These are phyloP conservation scores for Vitis rotundifolia DNA, from an alignment of 164 flowering plant genomes.

Conservation along the genomic window DNA sequence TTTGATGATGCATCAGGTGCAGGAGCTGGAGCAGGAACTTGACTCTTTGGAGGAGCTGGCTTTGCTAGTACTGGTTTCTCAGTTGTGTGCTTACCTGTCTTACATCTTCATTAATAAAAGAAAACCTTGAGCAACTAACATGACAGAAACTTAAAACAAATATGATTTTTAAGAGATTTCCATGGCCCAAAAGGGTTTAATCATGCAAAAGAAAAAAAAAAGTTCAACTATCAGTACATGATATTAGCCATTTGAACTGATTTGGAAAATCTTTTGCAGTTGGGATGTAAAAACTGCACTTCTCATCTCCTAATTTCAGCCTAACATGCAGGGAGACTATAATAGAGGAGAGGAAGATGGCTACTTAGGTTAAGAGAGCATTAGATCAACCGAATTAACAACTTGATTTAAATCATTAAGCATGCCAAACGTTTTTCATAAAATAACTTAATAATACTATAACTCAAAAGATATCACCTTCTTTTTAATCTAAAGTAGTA, in stretches of 20 bases:
- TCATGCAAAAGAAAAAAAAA: neutral
- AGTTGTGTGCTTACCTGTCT: slow-evolving; percentile 88
- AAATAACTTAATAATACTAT: too few species aligned
- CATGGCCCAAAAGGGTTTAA: neutral
- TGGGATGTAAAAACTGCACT: neutral
- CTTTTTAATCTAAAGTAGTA: too few species aligned
- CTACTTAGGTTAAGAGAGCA: too few species aligned
- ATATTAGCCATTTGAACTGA: too few species aligned
- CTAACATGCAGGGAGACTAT: too few species aligned
- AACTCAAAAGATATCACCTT: too few species aligned
- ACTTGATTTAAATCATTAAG: too few species aligned
- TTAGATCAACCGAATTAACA: too few species aligned
- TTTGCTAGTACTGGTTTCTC: slow-evolving; percentile 75
- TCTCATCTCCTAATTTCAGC: too few species aligned
- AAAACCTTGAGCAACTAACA: slow-evolving; percentile 19
- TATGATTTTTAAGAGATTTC: neutral
- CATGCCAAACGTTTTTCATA: too few species aligned
- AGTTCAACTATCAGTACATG: neutral
- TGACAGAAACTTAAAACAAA: neutral
- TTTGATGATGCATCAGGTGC: slow-evolving; percentile 43
- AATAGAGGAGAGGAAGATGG: too few species aligned
- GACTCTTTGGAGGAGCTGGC: slow-evolving; percentile 35
- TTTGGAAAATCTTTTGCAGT: too few species aligned
- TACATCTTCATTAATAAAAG: slow-evolving; percentile 62
- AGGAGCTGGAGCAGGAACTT: slow-evolving; percentile 33